Conservation (phyloP, 176 grass and related monocot species). For the Eragrostis nindensis region DNA sequence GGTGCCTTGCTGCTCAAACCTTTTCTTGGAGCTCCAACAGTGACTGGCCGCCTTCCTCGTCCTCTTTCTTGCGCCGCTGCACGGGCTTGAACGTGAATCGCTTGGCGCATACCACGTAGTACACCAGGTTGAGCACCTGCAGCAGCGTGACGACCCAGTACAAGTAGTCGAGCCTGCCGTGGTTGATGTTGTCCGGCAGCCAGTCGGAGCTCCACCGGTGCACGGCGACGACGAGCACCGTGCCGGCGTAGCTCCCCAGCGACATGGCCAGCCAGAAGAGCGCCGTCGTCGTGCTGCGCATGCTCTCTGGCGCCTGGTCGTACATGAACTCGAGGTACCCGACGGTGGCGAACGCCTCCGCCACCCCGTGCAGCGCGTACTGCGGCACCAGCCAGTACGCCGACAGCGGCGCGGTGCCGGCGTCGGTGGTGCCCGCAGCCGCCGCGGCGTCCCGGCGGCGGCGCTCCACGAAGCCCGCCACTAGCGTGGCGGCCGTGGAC, state of each 20-base stretch:
- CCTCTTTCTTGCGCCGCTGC: conserved; percentile 30
- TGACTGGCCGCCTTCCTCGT: conserved; percentile 15
- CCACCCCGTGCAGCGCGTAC: conserved; percentile 63
- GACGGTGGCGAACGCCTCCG: conserved; percentile 67
- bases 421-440: conserved; percentile 41
- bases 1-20: conserved; percentile 34
- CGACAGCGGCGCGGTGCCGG: conserved; percentile 48
- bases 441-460: conserved; percentile 44
- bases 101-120: conserved; percentile 66
- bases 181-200: conserved; percentile 89
- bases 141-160: conserved; percentile 71
- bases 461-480: conserved; percentile 60
- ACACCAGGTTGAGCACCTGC: conserved; percentile 62
- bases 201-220: conserved; percentile 65
- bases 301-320: conserved; percentile 81
- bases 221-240: conserved; percentile 55
- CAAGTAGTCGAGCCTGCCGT: conserved; percentile 68
- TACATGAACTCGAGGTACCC: conserved; percentile 89
- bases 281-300: conserved; percentile 68
- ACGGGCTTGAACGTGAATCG: conserved; percentile 65
- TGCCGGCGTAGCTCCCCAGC: conserved; percentile 74
- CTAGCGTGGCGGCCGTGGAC: conserved; percentile 40
- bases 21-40: conserved; percentile 46
- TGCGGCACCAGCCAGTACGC: conserved; percentile 79
- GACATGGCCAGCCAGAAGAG: conserved; percentile 78